Evolutionary conservation across 768 basidiomycete genomes (phyloP), one percentile per base, ranked within the genome.

Genomic region (Lentinus tigrinus): DNA sequence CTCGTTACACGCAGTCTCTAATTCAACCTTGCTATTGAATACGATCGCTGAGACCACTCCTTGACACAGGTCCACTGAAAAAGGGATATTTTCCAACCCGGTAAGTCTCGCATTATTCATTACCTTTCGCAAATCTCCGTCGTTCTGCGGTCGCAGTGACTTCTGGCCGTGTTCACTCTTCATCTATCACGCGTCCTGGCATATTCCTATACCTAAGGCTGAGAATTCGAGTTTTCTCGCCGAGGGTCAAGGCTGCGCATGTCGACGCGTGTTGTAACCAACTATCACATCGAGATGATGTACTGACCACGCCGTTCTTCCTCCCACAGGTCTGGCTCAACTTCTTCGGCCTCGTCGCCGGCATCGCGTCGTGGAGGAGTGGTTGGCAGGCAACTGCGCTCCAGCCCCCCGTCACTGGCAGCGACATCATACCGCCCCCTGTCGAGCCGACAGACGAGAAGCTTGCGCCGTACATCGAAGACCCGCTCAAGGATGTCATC

Each of bases 311-410:
- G 28, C 24, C 31, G 19, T 10, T 31, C 56, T 54, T 24, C 16
- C 28, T 26, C 36, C 49, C 26, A 52, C 54, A 81, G 77, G 64
- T 71, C 27, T 75, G 75, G 74, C 70, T 77, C 19, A 70, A 70
- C 37, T 21, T 79, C 17, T 74, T 81, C 21, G 76, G 76, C 21
- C 68, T 80, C 26, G 61, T 78, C 28, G 85, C 85, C 19, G 85
- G 79, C 11, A 62, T 87, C 1, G 78, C 81, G 5, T 80, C 87
- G 3, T 88, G 89, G 73, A 74, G 84, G 64, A 81, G 80, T 37
- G 87, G 87, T 3, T 91, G 89, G 89, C 83, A 78, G 56, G 87
- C 88, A 2, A 88, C 87, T 16, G 80, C 85, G 28, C 71, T 81
- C 52, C 78, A 78, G 28, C 60, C 60, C 8, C 34, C 65, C 21